Percentiles rank a stretch among this genome's conserved stretches.
Evolutionary conservation across 345 rosid species (phyloP).

Genomic region (Tarenaya hassleriana): DNA sequence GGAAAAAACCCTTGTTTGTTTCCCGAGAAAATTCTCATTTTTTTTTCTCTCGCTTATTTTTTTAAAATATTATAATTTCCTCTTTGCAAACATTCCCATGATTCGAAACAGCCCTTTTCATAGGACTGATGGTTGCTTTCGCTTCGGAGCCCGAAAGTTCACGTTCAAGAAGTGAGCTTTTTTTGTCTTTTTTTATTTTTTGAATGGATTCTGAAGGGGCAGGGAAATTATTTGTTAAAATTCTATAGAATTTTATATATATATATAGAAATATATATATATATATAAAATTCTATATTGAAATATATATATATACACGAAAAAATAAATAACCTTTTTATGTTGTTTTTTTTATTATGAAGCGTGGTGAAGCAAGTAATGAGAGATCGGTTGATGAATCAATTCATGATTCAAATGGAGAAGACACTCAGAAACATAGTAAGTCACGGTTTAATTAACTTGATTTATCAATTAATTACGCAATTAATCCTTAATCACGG

Average conservation of each 20-base stretch:
- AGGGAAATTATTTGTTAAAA: too few relatives aligned
- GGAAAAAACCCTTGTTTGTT: too few relatives aligned
- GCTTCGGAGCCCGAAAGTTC: slow-evolving; percentile 25
- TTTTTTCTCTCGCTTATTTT: too few relatives aligned
- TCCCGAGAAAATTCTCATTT: too few relatives aligned
- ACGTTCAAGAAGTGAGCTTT: slow-evolving; percentile 34
- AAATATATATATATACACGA: too few relatives aligned
- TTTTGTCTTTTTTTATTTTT: neutral
- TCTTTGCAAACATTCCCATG: too few relatives aligned
- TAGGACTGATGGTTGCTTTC: slow-evolving; percentile 26
- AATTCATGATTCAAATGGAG: slow-evolving; percentile 35
- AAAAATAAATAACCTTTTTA: too few relatives aligned
- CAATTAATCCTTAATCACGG: neutral
- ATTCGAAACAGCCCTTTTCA: slow-evolving; percentile 30
- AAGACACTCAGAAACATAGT: slow-evolving; percentile 45
- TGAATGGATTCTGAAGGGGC: too few relatives aligned
- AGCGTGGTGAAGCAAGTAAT: slow-evolving; percentile 40
- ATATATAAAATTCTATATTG: too few relatives aligned
- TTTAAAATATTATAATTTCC: neutral
- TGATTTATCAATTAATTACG: slow-evolving; percentile 1
- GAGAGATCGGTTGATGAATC: slow-evolving; percentile 29
- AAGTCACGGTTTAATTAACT: slow-evolving; percentile 13
- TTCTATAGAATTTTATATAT: too few relatives aligned
- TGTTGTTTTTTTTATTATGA: too few relatives aligned
- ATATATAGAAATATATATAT: too few relatives aligned